phyloP scores from a whole-genome alignment of 2,329 filamentous ascomycete species.

The Colletotrichum spaethianum region DNA sequence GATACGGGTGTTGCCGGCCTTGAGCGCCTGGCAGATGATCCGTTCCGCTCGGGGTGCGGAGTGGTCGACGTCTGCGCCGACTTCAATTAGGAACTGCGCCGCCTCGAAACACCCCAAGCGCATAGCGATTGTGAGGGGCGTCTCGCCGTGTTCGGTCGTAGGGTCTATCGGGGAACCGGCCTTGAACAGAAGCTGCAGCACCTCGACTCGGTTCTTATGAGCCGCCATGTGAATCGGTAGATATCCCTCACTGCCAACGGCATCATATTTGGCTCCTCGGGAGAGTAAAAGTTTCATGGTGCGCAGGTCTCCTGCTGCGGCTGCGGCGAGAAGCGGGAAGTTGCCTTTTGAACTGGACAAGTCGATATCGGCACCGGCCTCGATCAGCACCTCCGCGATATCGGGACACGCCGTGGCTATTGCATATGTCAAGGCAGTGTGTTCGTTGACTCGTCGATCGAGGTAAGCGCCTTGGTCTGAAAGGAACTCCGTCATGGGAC shows the following conservation, averaged over 20 bases:
- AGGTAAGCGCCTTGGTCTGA: constrained; percentile 45
- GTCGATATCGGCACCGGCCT: constrained; percentile 44
- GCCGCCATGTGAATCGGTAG: constrained; percentile 47
- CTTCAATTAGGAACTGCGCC: constrained; percentile 42
- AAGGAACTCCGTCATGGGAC: constrained; percentile 42
- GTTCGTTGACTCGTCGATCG: constrained; percentile 39
- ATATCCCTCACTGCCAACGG: constrained; percentile 39
- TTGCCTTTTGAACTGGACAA: constrained; percentile 37
- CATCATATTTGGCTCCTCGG: constrained; percentile 41
- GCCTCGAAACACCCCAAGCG: constrained; percentile 43
- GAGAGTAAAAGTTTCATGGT: constrained; percentile 43
- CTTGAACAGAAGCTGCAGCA: constrained; percentile 43
- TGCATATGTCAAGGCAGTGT: constrained; percentile 45
- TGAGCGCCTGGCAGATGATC: constrained; percentile 42
- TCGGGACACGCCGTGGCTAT: constrained; percentile 45
- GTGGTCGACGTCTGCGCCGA: constrained; percentile 44
- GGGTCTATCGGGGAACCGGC: constrained; percentile 43
- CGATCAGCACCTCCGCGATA: constrained; percentile 43
- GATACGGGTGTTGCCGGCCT: constrained; percentile 37
- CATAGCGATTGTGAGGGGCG: constrained; percentile 45
- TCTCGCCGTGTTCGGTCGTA: constrained; percentile 44
- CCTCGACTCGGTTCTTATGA: constrained; percentile 42
- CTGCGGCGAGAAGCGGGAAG: constrained; percentile 57
- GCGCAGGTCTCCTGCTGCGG: constrained; percentile 59
- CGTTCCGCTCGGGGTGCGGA: constrained; percentile 29